Base-by-base conservation (phyloP, 139 green algal genomes). In the Gonium pectorale region DNA sequence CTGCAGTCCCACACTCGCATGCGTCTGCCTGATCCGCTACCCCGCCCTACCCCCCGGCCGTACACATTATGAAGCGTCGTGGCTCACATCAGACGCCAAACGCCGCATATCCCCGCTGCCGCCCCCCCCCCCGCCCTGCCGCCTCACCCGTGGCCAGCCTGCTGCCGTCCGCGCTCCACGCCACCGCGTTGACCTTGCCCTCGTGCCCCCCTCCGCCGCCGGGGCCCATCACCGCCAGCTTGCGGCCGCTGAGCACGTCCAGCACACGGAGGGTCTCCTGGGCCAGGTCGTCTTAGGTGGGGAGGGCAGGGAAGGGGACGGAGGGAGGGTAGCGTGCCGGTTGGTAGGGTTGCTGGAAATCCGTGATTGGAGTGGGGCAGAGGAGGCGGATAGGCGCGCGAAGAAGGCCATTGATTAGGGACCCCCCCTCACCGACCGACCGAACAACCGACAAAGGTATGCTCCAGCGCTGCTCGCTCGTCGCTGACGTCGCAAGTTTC, bases 121-220 rank as follows among this genome's bases (percentile, higher is more conserved):
- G 54, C 21, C 3, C 21, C 54, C 22, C 0, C 54, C 11, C 19
- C 21, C 0, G 21, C 54, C 54, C 60, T 67, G 22, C 22, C 40
- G 5, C 29, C 68, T 5, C 56, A 81, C 77, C 44, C 2, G 78
- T 84, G 37, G 78, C 78, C 13, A 84, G 11, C 2, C 78, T 31
- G 62, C 62, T 56, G 63, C 78, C 62, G 62, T 84, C 78, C 62
- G 33, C 49, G 62, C 62, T 75, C 78, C 78, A 84, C 6, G 43
- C 78, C 44, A 75, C 44, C 5, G 41, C 43, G 63, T 41, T 74
- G 27, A 84, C 43, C 27, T 66, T 49, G 62, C 33, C 38, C 5
- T 27, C 22, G 77, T 74, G 60, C 0, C 74, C 64, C 4, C 78
- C 78, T 2, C 22, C 44, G 31, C 78, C 78, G 5, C 62, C n/a